Evolutionary conservation across 2,329 filamentous ascomycete genomes (phyloP).

Genomic region (Botrytis aclada): DNA sequence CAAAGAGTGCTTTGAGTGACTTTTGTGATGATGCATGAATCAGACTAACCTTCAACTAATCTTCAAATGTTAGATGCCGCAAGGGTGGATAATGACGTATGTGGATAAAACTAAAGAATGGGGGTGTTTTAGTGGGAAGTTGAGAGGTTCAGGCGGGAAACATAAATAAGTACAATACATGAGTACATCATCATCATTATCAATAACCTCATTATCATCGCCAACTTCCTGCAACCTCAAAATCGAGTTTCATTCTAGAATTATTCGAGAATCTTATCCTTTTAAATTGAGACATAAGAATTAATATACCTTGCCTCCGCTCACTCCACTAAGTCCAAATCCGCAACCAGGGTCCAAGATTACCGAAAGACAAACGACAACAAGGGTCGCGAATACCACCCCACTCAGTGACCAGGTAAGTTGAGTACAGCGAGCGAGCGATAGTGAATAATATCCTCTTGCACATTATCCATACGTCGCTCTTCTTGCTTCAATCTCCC

Average conservation of each 20-base stretch:
- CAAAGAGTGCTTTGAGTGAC: neutral
- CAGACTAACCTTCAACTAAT: neutral
- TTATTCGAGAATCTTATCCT: neutral
- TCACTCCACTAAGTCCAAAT: neutral
- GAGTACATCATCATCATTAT: neutral
- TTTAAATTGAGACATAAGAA: neutral
- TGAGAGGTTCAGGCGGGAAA: neutral
- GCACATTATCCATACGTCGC: neutral
- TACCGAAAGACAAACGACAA: conserved; percentile 5
- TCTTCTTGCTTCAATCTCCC: neutral
- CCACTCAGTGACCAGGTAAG: conserved; percentile 1
- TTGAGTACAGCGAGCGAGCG: neutral
- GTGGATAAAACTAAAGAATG: neutral
- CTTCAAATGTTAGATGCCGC: neutral
- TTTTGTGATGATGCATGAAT: neutral
- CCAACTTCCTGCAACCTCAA: neutral
- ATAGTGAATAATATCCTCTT: neutral
- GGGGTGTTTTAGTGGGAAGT: neutral
- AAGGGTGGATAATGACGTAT: neutral
- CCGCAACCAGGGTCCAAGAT: conserved; percentile 1
- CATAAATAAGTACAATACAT: neutral
- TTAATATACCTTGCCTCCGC: neutral
- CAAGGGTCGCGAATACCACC: conserved; percentile 1
- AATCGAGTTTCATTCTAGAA: neutral
- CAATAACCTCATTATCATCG: neutral